Base-by-base conservation (phyloP, 441 rosid genomes). In the Erodium texanum region DNA sequence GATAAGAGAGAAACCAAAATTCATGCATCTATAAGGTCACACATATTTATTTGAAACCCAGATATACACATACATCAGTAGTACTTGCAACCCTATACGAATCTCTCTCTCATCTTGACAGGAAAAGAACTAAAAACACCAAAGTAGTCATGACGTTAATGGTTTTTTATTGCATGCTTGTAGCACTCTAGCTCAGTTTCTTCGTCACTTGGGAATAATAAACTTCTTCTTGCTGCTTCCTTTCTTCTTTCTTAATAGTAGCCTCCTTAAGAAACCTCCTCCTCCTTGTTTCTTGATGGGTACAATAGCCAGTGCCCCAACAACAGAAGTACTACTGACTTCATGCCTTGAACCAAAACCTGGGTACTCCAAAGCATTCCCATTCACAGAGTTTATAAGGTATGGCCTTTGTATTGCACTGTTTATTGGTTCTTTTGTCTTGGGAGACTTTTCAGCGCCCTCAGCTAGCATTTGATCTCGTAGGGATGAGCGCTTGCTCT, bases 221-320 rank as follows among this genome's bases (percentile, higher is more conserved):
- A 22, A 22, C 14, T 20, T 58, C 77, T 81, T 86, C 82, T 81
- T 85, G 81, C 69, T 76, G 68, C 75, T 68, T 72, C 86, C 85
- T 73, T 83, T 90, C 83, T 76, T 90, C 83, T 76, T 87, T 81
- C 95, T 81, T 78, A 84, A 79, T 67, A 93, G 73, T 70, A 93
- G 74, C 81, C 79, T 89, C 79, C 86, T 77, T 22, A 87, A 71
- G 19, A 90, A 81, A 66, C 89, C 80, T 50, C 83, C 66, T 36
- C 89, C 90, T 5, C 52, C 67, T 67, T 78, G 85, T 71, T 80
- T 90, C 80, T 84, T 90, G 76, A 68, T 73, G 3, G 78, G 85
- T 69, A 82, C 74, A 27, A 84, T 73, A 14, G 87, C 85, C 41
- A 84, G 77, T 9, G 89, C 71, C 24, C 70, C 76, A 23, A 61